These are phyloP conservation scores for Gastrolobium bilobum DNA, from an alignment of 306 rosid genomes.

Conservation along the genomic window DNA sequence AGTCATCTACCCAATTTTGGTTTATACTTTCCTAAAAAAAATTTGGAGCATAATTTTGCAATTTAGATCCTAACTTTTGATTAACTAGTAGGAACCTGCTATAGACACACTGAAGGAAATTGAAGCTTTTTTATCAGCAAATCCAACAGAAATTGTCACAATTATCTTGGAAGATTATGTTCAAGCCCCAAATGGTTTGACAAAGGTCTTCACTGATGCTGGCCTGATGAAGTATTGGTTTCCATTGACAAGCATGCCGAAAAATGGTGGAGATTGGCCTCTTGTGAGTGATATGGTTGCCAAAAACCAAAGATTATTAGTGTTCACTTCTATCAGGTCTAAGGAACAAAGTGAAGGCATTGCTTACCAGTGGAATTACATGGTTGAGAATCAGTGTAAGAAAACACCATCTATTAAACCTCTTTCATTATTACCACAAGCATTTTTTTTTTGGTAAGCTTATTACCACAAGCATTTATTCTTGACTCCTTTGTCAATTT, in stretches of 20 bases:
- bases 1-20: neutral
- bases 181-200: constrained; percentile 77
- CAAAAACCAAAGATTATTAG: constrained; percentile 78
- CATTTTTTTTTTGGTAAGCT: too few relatives aligned
- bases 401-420: neutral
- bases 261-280: constrained; percentile 83
- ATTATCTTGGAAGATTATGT: constrained; percentile 93
- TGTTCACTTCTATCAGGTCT: constrained; percentile 69
- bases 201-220: constrained; percentile 70
- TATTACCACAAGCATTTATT: neutral
- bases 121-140: constrained; percentile 75
- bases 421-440: neutral
- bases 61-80: constrained; percentile 1
- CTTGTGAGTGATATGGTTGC: constrained; percentile 82
- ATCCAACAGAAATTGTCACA: constrained; percentile 84
- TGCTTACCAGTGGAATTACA: constrained; percentile 92
- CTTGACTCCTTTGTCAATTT: neutral
- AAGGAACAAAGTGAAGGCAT: constrained; percentile 87
- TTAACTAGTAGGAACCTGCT: constrained; percentile 71
- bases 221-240: constrained; percentile 88
- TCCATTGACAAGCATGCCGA: constrained; percentile 82
- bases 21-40: neutral
- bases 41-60: neutral
- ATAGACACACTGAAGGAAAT: constrained; percentile 74
- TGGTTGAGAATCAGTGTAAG: constrained; percentile 94